phyloP scores from a whole-genome alignment of 139 green algal genomes.

The Tetradesmus lagerheimii region DNA sequence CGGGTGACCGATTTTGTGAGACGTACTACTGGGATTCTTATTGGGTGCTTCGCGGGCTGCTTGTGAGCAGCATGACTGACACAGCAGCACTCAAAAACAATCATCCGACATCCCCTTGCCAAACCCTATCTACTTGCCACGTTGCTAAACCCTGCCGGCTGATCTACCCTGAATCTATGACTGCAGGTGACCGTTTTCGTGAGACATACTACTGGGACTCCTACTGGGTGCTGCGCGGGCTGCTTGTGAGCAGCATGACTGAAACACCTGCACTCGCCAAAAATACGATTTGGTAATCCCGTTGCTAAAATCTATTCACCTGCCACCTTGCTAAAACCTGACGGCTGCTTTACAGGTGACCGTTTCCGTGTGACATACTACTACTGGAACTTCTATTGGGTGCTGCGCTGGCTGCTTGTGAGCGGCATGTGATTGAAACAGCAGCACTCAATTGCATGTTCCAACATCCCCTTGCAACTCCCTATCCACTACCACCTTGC shows the following conservation, averaged over 20 bases:
- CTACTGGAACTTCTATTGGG: constrained; percentile 94
- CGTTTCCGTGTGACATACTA: constrained; percentile 92
- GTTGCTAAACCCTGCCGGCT: no score
- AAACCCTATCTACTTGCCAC: no score
- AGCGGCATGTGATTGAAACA: constrained; percentile 71
- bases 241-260: constrained; percentile 83
- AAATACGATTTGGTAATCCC: no score
- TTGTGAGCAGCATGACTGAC: constrained; percentile 85
- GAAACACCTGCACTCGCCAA: constrained; percentile 67
- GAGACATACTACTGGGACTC: constrained; percentile 95
- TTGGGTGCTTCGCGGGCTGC: constrained; percentile 87
- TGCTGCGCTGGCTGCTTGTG: constrained; percentile 85
- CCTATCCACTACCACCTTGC: no score
- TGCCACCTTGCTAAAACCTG: no score
- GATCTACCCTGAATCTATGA: no score
- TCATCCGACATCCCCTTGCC: no score
- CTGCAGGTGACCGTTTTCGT: constrained; percentile 80
- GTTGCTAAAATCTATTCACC: background rate
- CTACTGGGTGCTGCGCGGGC: constrained; percentile 87
- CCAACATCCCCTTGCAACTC: no score
- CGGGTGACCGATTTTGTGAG: constrained; percentile 87
- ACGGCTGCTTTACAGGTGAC: constrained; percentile 65
- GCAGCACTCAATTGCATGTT: no score
- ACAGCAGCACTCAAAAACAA: no score
- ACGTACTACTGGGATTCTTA: constrained; percentile 94